Evolutionary conservation across 2,329 filamentous ascomycete species (phyloP).

Genomic region (Myriangium duriaei): DNA sequence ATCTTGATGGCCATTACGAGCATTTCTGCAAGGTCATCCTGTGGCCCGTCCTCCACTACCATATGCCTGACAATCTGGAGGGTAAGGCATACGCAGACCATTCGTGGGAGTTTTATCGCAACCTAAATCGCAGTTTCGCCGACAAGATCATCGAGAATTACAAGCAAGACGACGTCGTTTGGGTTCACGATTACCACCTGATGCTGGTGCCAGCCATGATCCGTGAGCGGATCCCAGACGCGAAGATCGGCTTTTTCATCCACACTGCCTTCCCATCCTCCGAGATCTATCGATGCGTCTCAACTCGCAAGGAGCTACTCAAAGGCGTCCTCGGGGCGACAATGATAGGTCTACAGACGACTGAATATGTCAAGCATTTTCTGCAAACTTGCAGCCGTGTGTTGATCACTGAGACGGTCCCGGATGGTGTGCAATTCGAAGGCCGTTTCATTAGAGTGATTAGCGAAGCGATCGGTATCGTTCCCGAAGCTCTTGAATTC

Average conservation of each 20-base stretch:
- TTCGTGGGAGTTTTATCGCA: constrained; percentile 89
- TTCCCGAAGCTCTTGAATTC: constrained; percentile 55
- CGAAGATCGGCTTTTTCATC: constrained; percentile 91
- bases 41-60: constrained; percentile 97
- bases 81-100: constrained; percentile 97
- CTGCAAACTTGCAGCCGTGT: constrained; percentile 89
- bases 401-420: constrained; percentile 77
- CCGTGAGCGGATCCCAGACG: constrained; percentile 78
- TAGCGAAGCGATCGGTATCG: constrained; percentile 79
- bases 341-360: constrained; percentile 83
- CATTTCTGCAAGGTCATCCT: constrained; percentile 97
- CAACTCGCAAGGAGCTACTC: constrained; percentile 72
- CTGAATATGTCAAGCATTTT: constrained; percentile 88
- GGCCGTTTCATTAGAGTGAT: constrained; percentile 87
- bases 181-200: constrained; percentile 93
- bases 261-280: constrained; percentile 94
- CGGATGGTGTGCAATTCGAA: constrained; percentile 78
- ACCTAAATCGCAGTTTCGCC: constrained; percentile 84
- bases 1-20: constrained; percentile 87
- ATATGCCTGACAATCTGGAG: constrained; percentile 94
- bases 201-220: constrained; percentile 82
- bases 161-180: constrained; percentile 85
- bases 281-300: constrained; percentile 86
- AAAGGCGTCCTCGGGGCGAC: constrained; percentile 91
- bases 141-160: constrained; percentile 82